These are phyloP conservation scores for Kregervanrija pseudodelftensis DNA, from an alignment of 805 yeast genomes.

Conservation along the genomic window DNA sequence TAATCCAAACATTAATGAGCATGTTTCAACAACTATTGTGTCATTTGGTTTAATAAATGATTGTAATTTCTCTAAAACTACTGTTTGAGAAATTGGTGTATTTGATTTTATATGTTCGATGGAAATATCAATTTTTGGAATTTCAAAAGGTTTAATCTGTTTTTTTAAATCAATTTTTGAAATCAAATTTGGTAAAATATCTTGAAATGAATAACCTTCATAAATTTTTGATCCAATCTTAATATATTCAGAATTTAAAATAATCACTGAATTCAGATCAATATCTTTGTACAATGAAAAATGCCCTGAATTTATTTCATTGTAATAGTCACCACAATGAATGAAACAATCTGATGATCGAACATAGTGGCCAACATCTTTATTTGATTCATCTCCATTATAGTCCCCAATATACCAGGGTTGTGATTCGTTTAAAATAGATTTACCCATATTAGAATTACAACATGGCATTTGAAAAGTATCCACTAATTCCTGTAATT, in stretches of 20 bases:
- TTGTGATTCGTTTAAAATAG: conserved; percentile 63
- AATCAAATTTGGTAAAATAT: conserved; percentile 39
- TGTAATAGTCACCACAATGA: conserved; percentile 59
- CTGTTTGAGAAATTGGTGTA: conserved; percentile 41
- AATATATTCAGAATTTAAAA: conserved; percentile 48
- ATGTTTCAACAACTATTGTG: conserved; percentile 72
- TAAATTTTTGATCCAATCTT: conserved; percentile 35
- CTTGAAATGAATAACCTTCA: conserved; percentile 41
- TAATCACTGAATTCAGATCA: conserved; percentile 34
- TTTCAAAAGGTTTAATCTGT: conserved; percentile 6
- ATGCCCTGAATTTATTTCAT: conserved; percentile 67
- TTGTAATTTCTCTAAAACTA: conserved; percentile 34
- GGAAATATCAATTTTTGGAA: conserved; percentile 6
- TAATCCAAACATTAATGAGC: conserved; percentile 73
- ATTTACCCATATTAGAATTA: conserved; percentile 64
- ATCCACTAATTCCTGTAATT: conserved; percentile 43
- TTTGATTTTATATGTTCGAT: conserved; percentile 19
- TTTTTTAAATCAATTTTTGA: conserved; percentile 24
- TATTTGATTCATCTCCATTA: conserved; percentile 50
- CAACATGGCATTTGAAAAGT: conserved; percentile 47
- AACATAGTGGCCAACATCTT: conserved; percentile 40
- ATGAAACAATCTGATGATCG: conserved; percentile 60
- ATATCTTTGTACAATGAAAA: conserved; percentile 40
- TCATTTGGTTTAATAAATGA: conserved; percentile 44
- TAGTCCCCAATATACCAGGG: conserved; percentile 64